Evolutionary conservation across 208 protist species (phyloP).

Genomic region (Endotrypanum monterogeii): DNA sequence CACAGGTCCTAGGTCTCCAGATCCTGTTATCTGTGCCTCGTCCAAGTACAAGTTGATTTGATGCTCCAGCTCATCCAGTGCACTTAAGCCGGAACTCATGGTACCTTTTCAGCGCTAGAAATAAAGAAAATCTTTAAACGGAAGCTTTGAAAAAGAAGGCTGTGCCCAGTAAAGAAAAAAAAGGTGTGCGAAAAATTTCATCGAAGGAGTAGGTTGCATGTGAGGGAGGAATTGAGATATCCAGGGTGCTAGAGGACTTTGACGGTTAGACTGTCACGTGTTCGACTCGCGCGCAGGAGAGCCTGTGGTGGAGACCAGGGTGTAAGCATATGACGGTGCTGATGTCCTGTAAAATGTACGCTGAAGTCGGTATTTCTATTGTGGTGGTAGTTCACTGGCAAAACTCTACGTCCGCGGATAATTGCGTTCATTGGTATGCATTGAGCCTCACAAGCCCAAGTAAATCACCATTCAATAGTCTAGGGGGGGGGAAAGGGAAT

Average conservation of each 20-base stretch:
- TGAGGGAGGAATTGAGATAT: not conserved
- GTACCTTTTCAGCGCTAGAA: conserved; percentile 4
- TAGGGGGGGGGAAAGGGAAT: not conserved
- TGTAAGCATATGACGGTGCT: no score
- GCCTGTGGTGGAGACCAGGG: not conserved
- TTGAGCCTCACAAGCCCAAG: not conserved
- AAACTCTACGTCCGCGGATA: no score
- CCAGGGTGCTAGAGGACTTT: not conserved
- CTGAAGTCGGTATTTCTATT: no score
- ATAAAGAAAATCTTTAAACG: not conserved
- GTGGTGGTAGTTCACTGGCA: not conserved
- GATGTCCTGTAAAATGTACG: no score
- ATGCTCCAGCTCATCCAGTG: conserved; percentile 28
- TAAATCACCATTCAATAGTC: not conserved
- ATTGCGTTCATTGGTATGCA: not conserved
- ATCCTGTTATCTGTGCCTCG: conserved; percentile 14
- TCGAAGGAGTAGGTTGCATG: not conserved
- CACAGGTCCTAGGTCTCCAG: conserved; percentile 19
- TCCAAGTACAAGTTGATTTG: conserved; percentile 23
- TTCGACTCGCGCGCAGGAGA: not conserved
- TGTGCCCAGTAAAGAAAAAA: not conserved
- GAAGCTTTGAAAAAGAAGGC: not conserved
- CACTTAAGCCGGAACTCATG: conserved; percentile 7
- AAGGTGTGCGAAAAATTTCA: conserved; percentile 23
- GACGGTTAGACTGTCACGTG: not conserved